phyloP scores from a whole-genome alignment of 129 eudicot genomes.

The Mikania micrantha region DNA sequence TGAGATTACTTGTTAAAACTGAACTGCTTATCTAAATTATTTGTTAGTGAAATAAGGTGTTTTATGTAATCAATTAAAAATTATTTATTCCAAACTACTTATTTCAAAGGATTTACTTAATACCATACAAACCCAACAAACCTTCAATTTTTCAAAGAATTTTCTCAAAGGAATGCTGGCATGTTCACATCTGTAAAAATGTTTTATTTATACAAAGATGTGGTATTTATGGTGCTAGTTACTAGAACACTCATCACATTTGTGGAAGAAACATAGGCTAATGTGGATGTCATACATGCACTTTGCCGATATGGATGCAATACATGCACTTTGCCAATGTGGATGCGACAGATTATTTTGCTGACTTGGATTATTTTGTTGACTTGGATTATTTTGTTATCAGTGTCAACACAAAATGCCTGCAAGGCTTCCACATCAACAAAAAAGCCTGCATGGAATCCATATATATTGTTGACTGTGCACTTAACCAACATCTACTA shows the following conservation, averaged over 20 bases:
- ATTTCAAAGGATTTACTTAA: background rate
- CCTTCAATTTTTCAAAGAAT: background rate
- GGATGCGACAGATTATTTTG: background rate
- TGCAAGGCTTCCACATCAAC: background rate
- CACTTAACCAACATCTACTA: background rate
- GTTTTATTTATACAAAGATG: background rate
- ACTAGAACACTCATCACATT: background rate
- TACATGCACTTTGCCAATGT: no score
- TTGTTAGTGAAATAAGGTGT: background rate
- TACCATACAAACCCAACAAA: background rate
- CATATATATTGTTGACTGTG: background rate
- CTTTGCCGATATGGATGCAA: no score
- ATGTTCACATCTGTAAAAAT: background rate
- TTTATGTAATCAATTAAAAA: background rate
- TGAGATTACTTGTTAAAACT: background rate
- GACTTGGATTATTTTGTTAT: no score
- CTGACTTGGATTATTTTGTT: background rate
- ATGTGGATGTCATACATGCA: no score
- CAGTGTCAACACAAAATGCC: background rate
- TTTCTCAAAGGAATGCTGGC: background rate
- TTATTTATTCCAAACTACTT: no score
- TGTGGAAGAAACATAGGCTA: background rate
- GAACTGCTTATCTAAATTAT: background rate
- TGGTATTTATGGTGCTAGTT: background rate
- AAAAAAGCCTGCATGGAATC: background rate